Percentiles rank a stretch among this genome's conserved stretches.
phyloP scores from a whole-genome alignment of 805 yeast genomes.

The Nakazawaea populi region DNA sequence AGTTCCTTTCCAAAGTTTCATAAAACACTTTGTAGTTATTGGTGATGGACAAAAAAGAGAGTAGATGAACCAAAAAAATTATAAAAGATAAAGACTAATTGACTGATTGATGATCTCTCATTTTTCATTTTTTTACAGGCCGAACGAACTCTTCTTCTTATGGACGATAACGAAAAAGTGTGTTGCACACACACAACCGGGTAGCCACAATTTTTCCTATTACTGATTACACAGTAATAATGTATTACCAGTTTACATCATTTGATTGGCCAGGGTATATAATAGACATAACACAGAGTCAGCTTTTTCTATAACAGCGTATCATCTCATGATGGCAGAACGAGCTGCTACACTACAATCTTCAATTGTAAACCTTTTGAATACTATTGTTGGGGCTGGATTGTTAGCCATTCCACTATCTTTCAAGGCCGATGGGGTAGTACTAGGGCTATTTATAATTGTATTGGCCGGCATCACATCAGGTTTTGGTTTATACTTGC shows the following conservation, averaged over 20 bases:
- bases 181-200: neutral
- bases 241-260: too few species aligned
- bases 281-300: neutral
- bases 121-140: neutral
- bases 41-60: neutral
- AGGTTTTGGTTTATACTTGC: conserved; percentile 60
- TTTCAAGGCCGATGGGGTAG: conserved; percentile 59
- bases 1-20: neutral
- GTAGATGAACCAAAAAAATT: too few species aligned
- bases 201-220: neutral
- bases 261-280: neutral
- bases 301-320: neutral
- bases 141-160: too few species aligned
- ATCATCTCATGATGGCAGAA: neutral
- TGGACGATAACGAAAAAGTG: neutral
- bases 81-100: too few species aligned
- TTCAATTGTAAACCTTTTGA: conserved; percentile 60
- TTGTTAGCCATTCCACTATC: conserved; percentile 72
- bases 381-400: conserved; percentile 81
- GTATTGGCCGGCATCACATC: conserved; percentile 60
- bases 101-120: neutral
- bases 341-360: conserved; percentile 44
- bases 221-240: neutral
- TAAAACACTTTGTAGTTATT: neutral
- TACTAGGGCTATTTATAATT: conserved; percentile 50